Conservation (phyloP, 306 rosid species). For the Malus orientalis region DNA sequence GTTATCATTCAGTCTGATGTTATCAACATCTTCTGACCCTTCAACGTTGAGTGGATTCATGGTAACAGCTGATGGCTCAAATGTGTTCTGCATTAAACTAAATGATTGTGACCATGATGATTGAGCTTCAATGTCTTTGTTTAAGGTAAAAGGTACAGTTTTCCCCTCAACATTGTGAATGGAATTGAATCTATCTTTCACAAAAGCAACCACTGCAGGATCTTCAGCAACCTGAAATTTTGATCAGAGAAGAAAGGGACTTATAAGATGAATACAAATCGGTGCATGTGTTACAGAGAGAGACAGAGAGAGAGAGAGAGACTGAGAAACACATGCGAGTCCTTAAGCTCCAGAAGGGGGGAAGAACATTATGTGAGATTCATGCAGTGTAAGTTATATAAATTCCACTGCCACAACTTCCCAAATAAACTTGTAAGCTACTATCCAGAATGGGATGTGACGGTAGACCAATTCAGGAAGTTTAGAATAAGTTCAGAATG, state of each 20-base stretch:
- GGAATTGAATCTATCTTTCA: conserved; percentile 48
- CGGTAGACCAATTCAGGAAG: background rate
- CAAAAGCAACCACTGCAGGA: conserved; percentile 33
- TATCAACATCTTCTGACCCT: conserved; percentile 18
- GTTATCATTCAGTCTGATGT: conserved; percentile 14
- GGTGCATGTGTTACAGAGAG: background rate
- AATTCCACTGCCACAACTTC: background rate
- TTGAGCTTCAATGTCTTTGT: conserved; percentile 23
- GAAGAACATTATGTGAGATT: background rate
- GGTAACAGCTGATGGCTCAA: conserved; percentile 28
- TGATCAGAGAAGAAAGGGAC: conserved; percentile 20
- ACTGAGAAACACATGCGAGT: background rate
- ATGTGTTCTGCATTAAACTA: conserved; percentile 28
- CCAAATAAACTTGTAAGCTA: background rate
- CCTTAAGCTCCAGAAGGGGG: background rate
- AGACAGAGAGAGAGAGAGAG: background rate
- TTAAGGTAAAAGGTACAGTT: conserved; percentile 13
- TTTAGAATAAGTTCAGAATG: conserved; percentile 14
- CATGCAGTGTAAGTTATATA: background rate
- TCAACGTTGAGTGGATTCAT: conserved; percentile 24
- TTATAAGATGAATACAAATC: conserved; percentile 12
- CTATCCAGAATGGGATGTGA: background rate
- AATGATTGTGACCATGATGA: conserved; percentile 26
- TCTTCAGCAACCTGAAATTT: conserved; percentile 74
- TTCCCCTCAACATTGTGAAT: conserved; percentile 24